Conservation (phyloP, 1,284 basidiomycete species). For the Marasmius oreades region DNA sequence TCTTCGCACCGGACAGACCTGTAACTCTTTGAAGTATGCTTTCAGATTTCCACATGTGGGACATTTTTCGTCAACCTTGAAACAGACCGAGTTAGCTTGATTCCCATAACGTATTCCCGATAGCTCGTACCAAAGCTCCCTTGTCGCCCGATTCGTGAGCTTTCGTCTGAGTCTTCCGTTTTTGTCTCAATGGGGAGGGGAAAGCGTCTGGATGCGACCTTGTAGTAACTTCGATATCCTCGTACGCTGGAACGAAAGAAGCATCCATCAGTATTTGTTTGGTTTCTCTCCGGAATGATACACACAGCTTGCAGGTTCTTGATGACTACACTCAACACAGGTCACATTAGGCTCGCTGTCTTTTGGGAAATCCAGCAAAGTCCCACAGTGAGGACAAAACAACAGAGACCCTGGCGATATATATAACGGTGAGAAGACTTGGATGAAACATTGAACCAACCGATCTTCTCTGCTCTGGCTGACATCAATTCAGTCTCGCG, state of each 20-base stretch:
- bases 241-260: constrained; percentile 66
- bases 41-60: constrained; percentile 84
- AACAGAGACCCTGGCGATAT: constrained; percentile 73
- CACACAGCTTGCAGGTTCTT: constrained; percentile 86
- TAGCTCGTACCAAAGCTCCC: constrained; percentile 58
- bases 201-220: constrained; percentile 92
- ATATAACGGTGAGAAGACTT: constrained; percentile 3
- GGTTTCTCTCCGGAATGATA: constrained; percentile 20
- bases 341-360: constrained; percentile 75
- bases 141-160: constrained; percentile 73
- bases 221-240: constrained; percentile 88
- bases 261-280: constrained; percentile 4
- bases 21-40: constrained; percentile 76
- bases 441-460: constrained; percentile 16
- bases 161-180: constrained; percentile 89
- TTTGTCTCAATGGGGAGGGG: constrained; percentile 84
- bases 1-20: constrained; percentile 42
- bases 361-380: constrained; percentile 80
- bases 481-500: too few species aligned
- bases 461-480: constrained; percentile 31
- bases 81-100: neutral
- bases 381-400: constrained; percentile 93
- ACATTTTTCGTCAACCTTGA: constrained; percentile 88
- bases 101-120: neutral
- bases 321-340: constrained; percentile 87